Percentiles rank a stretch among this genome's conserved stretches.
These are phyloP conservation scores for Mycena pura DNA, from an alignment of 768 basidiomycete species.

Conservation along the genomic window DNA sequence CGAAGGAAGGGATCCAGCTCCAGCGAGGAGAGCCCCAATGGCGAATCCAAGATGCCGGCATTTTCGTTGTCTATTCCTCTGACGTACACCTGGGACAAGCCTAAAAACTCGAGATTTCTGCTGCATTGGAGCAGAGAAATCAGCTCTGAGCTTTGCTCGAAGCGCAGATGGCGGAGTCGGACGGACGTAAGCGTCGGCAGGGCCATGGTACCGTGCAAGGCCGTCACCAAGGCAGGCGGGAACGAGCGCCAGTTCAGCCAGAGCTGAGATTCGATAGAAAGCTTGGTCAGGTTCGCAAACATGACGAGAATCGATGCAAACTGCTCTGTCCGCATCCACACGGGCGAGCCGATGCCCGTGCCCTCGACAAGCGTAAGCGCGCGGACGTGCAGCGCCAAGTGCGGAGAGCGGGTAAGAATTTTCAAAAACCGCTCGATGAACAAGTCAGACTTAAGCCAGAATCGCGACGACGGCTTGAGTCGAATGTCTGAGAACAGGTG, in stretches of 20 bases:
- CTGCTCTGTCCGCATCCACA: slow-evolving; percentile 4
- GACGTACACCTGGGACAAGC: background rate
- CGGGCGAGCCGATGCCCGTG: background rate
- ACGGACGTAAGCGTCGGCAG: slow-evolving; percentile 7
- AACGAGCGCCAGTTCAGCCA: slow-evolving; percentile 2
- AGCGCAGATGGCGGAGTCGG: background rate
- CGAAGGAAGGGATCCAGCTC: background rate
- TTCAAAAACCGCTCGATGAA: background rate
- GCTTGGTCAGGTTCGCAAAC: slow-evolving; percentile 6
- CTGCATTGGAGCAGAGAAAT: slow-evolving; percentile 9
- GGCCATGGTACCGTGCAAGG: background rate
- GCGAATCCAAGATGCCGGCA: background rate
- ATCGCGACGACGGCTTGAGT: background rate
- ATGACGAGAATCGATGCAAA: slow-evolving; percentile 1
- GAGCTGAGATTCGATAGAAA: background rate
- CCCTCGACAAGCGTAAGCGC: slow-evolving; percentile 1
- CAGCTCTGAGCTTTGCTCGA: slow-evolving; percentile 3
- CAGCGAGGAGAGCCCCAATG: background rate
- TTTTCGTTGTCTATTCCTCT: background rate
- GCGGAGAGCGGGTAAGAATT: slow-evolving; percentile 16
- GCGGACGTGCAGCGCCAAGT: slow-evolving; percentile 16
- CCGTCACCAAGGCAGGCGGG: background rate
- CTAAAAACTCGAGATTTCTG: background rate
- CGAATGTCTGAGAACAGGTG: slow-evolving; percentile 12
- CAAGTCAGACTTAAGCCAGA: background rate